Conservation (phyloP, 1,139 yeast genomes). For the Entelexis paramagnoliae region DNA sequence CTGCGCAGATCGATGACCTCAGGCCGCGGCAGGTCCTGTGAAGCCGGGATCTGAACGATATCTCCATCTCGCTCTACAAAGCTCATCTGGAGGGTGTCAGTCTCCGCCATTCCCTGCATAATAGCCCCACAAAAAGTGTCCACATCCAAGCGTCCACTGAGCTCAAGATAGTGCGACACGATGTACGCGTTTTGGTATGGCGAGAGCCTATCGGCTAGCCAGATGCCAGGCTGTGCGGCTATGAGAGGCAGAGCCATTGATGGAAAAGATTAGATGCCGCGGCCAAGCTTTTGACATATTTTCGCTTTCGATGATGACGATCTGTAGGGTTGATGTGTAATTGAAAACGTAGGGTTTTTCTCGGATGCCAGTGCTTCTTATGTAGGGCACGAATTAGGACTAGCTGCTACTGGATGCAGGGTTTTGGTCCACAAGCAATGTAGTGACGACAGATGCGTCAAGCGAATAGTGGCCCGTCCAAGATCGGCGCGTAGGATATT, state of each 20-base stretch:
- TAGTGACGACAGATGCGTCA: background rate
- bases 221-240: constrained; percentile 21
- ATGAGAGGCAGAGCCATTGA: constrained; percentile 12
- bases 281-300: background rate
- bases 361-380: background rate
- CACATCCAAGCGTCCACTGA: constrained; percentile 10
- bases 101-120: constrained; percentile 12
- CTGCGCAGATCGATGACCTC: constrained; percentile 11
- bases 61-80: constrained; percentile 13
- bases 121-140: constrained; percentile 10
- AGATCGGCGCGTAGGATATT: background rate
- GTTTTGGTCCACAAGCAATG: background rate
- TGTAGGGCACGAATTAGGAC: background rate
- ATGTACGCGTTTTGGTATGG: constrained; percentile 13
- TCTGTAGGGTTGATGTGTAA: background rate
- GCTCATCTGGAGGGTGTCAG: constrained; percentile 14
- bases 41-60: constrained; percentile 1
- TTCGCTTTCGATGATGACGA: background rate
- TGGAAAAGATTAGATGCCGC: background rate
- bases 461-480: background rate
- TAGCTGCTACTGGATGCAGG: background rate
- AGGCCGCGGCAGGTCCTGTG: constrained; percentile 5
- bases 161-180: constrained; percentile 16
- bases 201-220: constrained; percentile 17
- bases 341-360: background rate